phyloP scores from a whole-genome alignment of 2,329 filamentous ascomycete genomes.

The Cercospora beticola region DNA sequence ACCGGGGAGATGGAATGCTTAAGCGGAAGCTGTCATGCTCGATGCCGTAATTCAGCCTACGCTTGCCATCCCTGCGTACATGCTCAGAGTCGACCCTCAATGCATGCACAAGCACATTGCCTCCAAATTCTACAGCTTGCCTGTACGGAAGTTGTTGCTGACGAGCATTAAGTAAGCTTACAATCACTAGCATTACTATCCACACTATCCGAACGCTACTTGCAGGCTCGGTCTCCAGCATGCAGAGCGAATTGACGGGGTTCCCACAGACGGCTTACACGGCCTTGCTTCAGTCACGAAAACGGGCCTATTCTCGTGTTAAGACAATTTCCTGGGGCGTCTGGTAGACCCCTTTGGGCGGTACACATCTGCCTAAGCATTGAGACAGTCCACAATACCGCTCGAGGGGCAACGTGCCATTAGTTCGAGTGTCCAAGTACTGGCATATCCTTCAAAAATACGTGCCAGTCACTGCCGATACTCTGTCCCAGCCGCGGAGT shows the following conservation, averaged over 20 bases:
- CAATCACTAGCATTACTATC: neutral
- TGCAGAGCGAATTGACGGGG: too few relatives aligned
- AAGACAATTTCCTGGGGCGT: neutral
- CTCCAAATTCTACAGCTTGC: neutral
- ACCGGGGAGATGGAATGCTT: slow-evolving; percentile 2
- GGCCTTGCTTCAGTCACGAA: too few relatives aligned
- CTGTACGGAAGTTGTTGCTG: neutral
- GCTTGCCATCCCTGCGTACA: neutral
- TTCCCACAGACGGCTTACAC: too few relatives aligned
- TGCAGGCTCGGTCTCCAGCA: neutral
- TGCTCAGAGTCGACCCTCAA: neutral
- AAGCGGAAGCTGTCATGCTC: neutral
- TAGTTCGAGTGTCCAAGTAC: too few relatives aligned
- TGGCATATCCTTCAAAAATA: neutral
- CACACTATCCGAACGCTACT: neutral
- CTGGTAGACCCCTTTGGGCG: too few relatives aligned
- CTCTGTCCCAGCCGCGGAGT: neutral
- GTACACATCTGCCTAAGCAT: too few relatives aligned
- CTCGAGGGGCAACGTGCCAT: too few relatives aligned
- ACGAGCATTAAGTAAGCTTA: neutral
- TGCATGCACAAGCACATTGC: neutral
- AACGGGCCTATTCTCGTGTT: neutral
- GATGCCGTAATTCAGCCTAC: neutral
- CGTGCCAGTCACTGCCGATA: neutral
- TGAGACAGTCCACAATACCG: too few relatives aligned